A percentile compares a stretch with the other conserved stretches of the same genome.
These are phyloP conservation scores for Alternaria ventricosa DNA, from an alignment of 2,329 filamentous ascomycete genomes.

Conservation along the genomic window DNA sequence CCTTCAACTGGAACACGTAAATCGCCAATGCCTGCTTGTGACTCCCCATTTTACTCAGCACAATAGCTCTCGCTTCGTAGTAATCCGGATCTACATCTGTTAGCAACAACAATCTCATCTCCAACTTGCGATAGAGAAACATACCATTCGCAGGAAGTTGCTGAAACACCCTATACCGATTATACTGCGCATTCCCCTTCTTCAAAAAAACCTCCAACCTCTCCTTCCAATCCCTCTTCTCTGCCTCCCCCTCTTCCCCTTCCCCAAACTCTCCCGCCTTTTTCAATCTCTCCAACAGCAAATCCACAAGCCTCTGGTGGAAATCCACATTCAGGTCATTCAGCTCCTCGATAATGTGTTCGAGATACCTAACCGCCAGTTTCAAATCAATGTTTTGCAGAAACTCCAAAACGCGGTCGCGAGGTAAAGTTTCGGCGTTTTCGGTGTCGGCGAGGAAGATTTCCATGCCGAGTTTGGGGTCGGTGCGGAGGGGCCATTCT, in stretches of 20 bases:
- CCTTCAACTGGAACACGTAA: conserved; percentile 91
- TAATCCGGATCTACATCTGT: conserved; percentile 73
- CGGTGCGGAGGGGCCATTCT: conserved; percentile 79
- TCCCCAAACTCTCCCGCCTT: conserved; percentile 35
- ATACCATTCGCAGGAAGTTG: conserved; percentile 80
- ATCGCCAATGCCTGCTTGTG: conserved; percentile 97
- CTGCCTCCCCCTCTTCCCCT: conserved; percentile 47
- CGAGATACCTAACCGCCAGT: conserved; percentile 82
- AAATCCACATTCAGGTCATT: conserved; percentile 84
- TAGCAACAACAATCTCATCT: neutral
- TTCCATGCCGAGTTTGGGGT: conserved; percentile 83
- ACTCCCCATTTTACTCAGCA: conserved; percentile 92
- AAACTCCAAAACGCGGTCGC: conserved; percentile 76
- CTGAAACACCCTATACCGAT: conserved; percentile 76
- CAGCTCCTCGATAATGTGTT: conserved; percentile 88
- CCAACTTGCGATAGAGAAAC: conserved; percentile 30
- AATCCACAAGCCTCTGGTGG: conserved; percentile 80
- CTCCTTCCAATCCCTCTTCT: conserved; percentile 59
- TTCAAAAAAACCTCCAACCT: conserved; percentile 77
- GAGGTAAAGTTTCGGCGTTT: conserved; percentile 88
- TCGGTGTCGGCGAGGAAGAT: conserved; percentile 92
- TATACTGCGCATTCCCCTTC: conserved; percentile 76
- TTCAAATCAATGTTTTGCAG: conserved; percentile 71
- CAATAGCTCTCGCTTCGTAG: conserved; percentile 86
- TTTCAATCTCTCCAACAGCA: conserved; percentile 67